These are phyloP conservation scores for Flagelloscypha sp. DNA, from an alignment of 768 basidiomycete genomes.

Conservation along the genomic window DNA sequence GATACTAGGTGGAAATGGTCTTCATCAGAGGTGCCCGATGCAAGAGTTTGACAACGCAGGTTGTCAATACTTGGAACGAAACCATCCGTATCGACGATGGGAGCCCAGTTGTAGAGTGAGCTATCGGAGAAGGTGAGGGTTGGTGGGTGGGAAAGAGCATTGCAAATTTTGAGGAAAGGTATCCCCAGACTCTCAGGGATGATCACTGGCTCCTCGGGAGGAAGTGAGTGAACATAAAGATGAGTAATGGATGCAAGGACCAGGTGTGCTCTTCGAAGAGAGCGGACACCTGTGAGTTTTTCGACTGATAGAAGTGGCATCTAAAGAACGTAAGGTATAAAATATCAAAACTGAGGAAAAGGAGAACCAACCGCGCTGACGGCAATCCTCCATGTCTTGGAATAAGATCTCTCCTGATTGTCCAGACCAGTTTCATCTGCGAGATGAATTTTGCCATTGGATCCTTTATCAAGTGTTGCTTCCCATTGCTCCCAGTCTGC, in stretches of 20 bases:
- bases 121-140: slow-evolving; percentile 56
- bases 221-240: slow-evolving; percentile 44
- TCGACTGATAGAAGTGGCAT: too few species aligned
- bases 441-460: slow-evolving; percentile 27
- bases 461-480: slow-evolving; percentile 26
- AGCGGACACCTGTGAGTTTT: slow-evolving; percentile 34
- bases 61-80: slow-evolving; percentile 24
- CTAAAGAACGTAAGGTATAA: slow-evolving; percentile 6
- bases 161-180: slow-evolving; percentile 39
- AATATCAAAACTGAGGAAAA: slow-evolving; percentile 1
- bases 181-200: slow-evolving; percentile 43
- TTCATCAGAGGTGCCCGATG: slow-evolving; percentile 46
- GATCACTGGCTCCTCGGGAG: slow-evolving; percentile 22
- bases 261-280: slow-evolving; percentile 46
- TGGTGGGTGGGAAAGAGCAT: slow-evolving; percentile 46
- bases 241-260: slow-evolving; percentile 48
- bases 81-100: too few species aligned
- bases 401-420: slow-evolving; percentile 19
- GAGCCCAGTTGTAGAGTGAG: slow-evolving; percentile 48
- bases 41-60: slow-evolving; percentile 32
- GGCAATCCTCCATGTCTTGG: slow-evolving; percentile 28
- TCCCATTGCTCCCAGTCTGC: slow-evolving; percentile 48
- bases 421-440: slow-evolving; percentile 27
- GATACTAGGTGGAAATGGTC: slow-evolving; percentile 53
- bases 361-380: slow-evolving; percentile 23